Evolutionary conservation across 179 eudicot genomes (phyloP).

Genomic region (Carnegiea gigantea): DNA sequence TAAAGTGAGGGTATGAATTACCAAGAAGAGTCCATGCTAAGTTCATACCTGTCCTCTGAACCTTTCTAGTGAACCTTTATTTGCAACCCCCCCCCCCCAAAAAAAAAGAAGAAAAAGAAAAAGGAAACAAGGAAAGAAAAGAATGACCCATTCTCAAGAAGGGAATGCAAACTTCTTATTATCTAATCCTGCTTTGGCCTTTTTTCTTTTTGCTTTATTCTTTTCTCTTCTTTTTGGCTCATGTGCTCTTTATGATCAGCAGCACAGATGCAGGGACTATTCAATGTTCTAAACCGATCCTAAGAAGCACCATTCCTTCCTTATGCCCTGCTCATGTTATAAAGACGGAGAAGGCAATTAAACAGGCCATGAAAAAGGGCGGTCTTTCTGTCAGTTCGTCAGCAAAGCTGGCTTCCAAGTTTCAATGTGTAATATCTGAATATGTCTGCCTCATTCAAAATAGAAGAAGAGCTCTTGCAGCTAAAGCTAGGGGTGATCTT

Average conservation of each 20-base stretch:
- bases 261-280: conserved; percentile 43
- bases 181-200: background rate
- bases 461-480: conserved; percentile 45
- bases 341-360: conserved; percentile 40
- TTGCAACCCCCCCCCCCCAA: too few species aligned
- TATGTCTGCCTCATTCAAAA: conserved; percentile 54
- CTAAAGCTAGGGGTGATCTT: background rate
- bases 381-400: conserved; percentile 50
- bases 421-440: conserved; percentile 54
- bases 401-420: conserved; percentile 49
- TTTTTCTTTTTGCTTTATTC: background rate
- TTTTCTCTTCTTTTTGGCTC: background rate
- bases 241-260: background rate
- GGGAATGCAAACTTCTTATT: background rate
- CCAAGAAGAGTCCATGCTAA: too few species aligned
- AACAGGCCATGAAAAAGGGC: conserved; percentile 49
- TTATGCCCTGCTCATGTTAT: conserved; percentile 44
- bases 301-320: conserved; percentile 50
- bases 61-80: too few species aligned
- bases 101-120: too few species aligned
- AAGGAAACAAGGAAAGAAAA: too few species aligned
- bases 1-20: too few species aligned
- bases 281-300: conserved; percentile 58
- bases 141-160: too few species aligned
- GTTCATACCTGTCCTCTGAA: too few species aligned